Evolutionary conservation across 768 basidiomycete species (phyloP).

Genomic region (Lactifluus echinatus): DNA sequence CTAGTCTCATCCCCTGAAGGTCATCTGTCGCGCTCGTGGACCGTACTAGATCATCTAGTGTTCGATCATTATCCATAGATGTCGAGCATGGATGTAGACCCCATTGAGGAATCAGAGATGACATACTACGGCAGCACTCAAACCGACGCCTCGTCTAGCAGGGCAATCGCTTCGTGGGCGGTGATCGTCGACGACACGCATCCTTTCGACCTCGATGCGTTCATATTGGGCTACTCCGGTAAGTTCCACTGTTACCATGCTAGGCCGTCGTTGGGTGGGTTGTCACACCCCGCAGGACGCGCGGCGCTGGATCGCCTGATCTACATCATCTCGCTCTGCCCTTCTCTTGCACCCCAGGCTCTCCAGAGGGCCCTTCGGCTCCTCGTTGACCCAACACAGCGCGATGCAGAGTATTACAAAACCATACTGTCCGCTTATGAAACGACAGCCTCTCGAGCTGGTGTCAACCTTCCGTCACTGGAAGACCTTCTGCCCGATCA

Average conservation of each 20-base stretch:
- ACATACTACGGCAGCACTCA: not conserved
- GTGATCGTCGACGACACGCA: conserved; percentile 59
- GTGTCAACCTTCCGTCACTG: conserved; percentile 36
- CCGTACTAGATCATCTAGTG: not conserved
- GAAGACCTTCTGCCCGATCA: conserved; percentile 47
- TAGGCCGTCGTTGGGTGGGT: not conserved
- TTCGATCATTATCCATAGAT: not conserved
- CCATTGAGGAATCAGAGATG: conserved; percentile 15
- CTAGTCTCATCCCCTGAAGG: not conserved
- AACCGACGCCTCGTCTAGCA: conserved; percentile 11
- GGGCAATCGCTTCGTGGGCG: not conserved
- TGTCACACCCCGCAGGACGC: conserved; percentile 41
- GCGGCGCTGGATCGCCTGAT: conserved; percentile 67
- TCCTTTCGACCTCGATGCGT: conserved; percentile 81
- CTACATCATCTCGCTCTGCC: conserved; percentile 55
- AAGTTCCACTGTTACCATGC: conserved; percentile 14
- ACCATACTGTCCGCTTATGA: conserved; percentile 48
- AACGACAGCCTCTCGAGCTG: conserved; percentile 28
- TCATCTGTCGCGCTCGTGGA: not conserved
- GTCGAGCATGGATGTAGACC: conserved; percentile 20
- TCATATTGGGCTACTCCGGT: conserved; percentile 74
- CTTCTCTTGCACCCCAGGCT: conserved; percentile 64
- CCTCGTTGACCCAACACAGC: conserved; percentile 44
- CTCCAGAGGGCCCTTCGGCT: conserved; percentile 56
- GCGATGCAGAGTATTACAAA: conserved; percentile 58